Conservation (phyloP, 1,284 basidiomycete species). For the Earliella scabrosa region DNA sequence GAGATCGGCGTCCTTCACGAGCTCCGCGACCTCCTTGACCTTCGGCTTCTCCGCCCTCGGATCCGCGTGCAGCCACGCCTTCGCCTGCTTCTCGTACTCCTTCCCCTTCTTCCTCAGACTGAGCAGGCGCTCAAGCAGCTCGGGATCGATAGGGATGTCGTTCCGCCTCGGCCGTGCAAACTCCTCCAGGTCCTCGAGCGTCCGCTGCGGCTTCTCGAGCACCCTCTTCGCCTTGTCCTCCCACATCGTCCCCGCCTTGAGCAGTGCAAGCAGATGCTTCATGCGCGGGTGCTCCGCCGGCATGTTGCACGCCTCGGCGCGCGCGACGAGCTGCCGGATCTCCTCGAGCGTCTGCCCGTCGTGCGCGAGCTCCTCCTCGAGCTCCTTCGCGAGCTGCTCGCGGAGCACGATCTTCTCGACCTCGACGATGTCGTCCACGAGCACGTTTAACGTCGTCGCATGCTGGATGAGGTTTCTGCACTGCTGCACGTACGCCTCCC, state of each 20-base stretch:
- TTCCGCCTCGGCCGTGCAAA: constrained; percentile 58
- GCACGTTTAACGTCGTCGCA: constrained; percentile 77
- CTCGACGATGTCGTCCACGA: constrained; percentile 73
- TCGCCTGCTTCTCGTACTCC: constrained; percentile 78
- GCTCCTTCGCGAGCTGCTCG: constrained; percentile 69
- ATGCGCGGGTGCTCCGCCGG: constrained; percentile 63
- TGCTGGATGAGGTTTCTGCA: constrained; percentile 73
- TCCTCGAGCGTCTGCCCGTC: constrained; percentile 68
- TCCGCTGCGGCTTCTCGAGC: constrained; percentile 67
- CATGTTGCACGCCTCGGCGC: constrained; percentile 73
- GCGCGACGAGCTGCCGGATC: constrained; percentile 65
- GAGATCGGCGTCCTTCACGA: constrained; percentile 71
- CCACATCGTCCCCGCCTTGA: constrained; percentile 71
- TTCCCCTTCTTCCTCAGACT: constrained; percentile 65
- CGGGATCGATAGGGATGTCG: constrained; percentile 65
- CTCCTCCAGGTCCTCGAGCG: constrained; percentile 72
- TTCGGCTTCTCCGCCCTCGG: constrained; percentile 57
- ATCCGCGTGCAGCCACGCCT: constrained; percentile 65
- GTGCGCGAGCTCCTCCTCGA: constrained; percentile 68
- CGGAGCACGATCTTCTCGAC: constrained; percentile 79
- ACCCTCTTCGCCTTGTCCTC: constrained; percentile 66
- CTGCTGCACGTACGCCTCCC: constrained; percentile 64
- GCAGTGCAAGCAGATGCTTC: constrained; percentile 57
- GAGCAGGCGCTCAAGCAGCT: constrained; percentile 61
- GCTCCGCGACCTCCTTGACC: constrained; percentile 65